phyloP scores from a whole-genome alignment of 75 land plant genomes.

The Selaginella tamariscina region DNA sequence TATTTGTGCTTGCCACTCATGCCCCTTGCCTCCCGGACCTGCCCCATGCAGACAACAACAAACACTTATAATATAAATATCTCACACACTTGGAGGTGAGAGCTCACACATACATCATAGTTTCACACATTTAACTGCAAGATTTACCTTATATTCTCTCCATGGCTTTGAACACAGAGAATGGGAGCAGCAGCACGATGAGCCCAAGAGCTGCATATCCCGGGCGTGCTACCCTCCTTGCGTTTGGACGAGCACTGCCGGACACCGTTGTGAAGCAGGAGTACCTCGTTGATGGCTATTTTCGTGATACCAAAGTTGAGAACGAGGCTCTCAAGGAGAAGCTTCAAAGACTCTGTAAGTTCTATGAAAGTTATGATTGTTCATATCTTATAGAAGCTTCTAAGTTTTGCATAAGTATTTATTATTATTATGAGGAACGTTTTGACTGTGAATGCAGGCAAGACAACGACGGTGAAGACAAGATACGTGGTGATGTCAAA shows the following conservation, averaged over 20 bases:
- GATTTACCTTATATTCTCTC: background rate
- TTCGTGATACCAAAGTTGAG: conserved; percentile 68
- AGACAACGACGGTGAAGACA: conserved; percentile 90
- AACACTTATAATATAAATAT: too few relatives aligned
- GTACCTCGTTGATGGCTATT: conserved; percentile 64
- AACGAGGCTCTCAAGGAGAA: conserved; percentile 70
- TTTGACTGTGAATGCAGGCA: too few relatives aligned
- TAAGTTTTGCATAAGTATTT: too few relatives aligned
- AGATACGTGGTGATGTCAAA: conserved; percentile 91
- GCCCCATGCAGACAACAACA: background rate
- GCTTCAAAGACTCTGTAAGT: conserved; percentile 77
- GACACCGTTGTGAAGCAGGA: conserved; percentile 73
- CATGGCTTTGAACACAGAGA: background rate
- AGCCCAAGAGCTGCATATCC: conserved; percentile 24
- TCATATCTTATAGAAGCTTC: background rate
- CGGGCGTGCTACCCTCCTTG: conserved; percentile 63
- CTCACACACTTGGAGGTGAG: too few relatives aligned
- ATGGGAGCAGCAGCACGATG: background rate
- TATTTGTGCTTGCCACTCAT: background rate
- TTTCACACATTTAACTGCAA: background rate
- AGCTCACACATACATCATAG: background rate
- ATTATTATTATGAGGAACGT: too few relatives aligned
- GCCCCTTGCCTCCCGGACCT: background rate
- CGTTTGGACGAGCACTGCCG: conserved; percentile 95
- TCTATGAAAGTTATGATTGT: too few relatives aligned